These are phyloP conservation scores for Fomitiporia mediterranea DNA, from an alignment of 1,284 basidiomycete species.

Conservation along the genomic window DNA sequence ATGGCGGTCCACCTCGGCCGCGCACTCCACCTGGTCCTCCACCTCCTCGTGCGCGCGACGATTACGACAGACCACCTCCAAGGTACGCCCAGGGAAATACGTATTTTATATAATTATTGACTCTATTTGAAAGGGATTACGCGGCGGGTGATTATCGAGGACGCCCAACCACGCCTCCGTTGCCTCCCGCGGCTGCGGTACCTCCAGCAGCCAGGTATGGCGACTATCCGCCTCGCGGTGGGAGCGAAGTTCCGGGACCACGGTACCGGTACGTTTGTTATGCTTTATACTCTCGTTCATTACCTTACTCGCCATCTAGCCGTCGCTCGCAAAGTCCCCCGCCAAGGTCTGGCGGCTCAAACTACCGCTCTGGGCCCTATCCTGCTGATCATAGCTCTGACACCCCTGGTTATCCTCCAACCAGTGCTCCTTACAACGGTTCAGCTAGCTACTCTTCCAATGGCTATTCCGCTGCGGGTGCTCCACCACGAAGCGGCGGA, in stretches of 20 bases:
- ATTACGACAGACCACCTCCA: slow-evolving; percentile 32
- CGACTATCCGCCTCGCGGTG: slow-evolving; percentile 50
- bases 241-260: slow-evolving; percentile 33
- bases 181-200: slow-evolving; percentile 11
- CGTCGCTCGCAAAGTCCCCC: slow-evolving; percentile 70
- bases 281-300: slow-evolving; percentile 13
- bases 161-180: slow-evolving; percentile 49
- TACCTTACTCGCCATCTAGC: slow-evolving; percentile 32
- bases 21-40: slow-evolving; percentile 29
- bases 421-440: slow-evolving; percentile 26
- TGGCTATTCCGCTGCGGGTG: slow-evolving; percentile 42
- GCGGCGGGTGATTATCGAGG: slow-evolving; percentile 45
- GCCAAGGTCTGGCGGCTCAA: slow-evolving; percentile 35
- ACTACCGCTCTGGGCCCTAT: slow-evolving; percentile 30
- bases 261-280: slow-evolving; percentile 49
- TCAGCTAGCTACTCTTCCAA: slow-evolving; percentile 36
- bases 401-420: slow-evolving; percentile 43
- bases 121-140: slow-evolving; percentile 38
- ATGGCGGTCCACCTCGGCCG: slow-evolving; percentile 46
- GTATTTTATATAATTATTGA: background rate
- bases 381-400: slow-evolving; percentile 40
- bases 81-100: slow-evolving; percentile 37
- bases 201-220: slow-evolving; percentile 42
- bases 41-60: slow-evolving; percentile 26
- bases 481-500: slow-evolving; percentile 35